Base-by-base conservation (phyloP, 441 rosid genomes). In the Erysimum cheiri region DNA sequence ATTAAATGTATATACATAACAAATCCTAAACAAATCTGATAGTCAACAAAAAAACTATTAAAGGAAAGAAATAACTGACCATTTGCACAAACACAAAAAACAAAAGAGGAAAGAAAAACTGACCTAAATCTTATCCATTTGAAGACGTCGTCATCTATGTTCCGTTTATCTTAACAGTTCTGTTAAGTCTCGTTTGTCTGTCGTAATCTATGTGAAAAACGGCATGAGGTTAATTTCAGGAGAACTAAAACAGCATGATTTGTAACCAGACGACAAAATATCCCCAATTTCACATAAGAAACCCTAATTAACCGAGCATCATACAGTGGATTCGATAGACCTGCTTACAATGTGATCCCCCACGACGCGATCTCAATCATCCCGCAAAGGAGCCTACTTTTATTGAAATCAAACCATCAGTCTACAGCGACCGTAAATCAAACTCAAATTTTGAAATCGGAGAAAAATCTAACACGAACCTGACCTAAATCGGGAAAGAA, bases 171-270 rank as follows among this genome's bases (percentile, higher is more conserved):
- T 48, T 64, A 8, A 35, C 33, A 33, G 9, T 35, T 12, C 43
- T 6, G 17, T 57, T 5, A 36, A 19, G 6, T 49, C 46, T 36
- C n/a, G 32, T 58, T 57, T 8, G 9, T 29, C 28, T 50, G 64
- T 54, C 53, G 32, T 54, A 14, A 8, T 67, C 33, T 31, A n/a
- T 5, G 44, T 3, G 6, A 2, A 26, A n/a, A 48, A 60, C 68
- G 31, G 60, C 35, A 9, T 41, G 56, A 24, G 14, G 69, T 70
- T 40, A 15, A 3, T 32, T 22, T 1, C 10, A 41, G 13, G 31
- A 53, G 35, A 53, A 52, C 11, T 31, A 22, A 52, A 31, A 62
- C 17, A 53, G 40, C 58, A 69, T 7, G 66, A 28, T 36, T 53
- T 53, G 69, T 62, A 43, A 61, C 29, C 37, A 31, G 19, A 31